Base-by-base conservation (phyloP, 1,139 yeast genomes). In the Yamadazyma jaroonii region DNA sequence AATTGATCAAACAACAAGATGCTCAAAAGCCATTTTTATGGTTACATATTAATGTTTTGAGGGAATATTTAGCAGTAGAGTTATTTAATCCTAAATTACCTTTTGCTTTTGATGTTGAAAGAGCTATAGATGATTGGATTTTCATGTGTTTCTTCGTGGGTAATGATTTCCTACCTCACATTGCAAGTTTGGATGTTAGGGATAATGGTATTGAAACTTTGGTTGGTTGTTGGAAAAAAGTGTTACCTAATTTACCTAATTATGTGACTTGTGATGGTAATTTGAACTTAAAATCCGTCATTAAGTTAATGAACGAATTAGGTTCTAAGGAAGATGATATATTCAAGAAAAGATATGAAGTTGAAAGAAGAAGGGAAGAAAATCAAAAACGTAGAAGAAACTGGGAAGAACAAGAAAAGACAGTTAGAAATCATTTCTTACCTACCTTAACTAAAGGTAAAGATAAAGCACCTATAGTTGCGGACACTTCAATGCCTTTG, bases 131-230 rank as follows among this genome's bases (percentile, higher is more conserved):
- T 58, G 99, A 94, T 64, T 94, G 98, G 98, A 90, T 94, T 12
- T 94, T 94, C 50, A 84, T 94, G 90, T 92, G 97, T 74, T 94
- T 94, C 67, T 94, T 94, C 57, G 95, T 92, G 41, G 99, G 99
- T 59, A 94, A 94, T 57, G 99, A 94, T 78, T 94, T 94, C 72
- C 71, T 94, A 55, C 99, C 99, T 2, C 98, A 92, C 62, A 67
- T 94, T 48, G 98, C 99, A 6, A 82, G 95, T 37, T 72, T 94
- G 44, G 97, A 92, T 56, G 97, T 92, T 31, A 78, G 98, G 50
- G 97, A 94, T 59, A 87, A 88, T 54, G 92, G 96, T 49, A 86
- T 92, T 53, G 97, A 90, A 54, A 71, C 79, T 27, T 65, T 92
- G 40, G 82, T 88, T 7, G 75, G 74, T 30, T 79, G 92, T 35